These are phyloP conservation scores for Hypoxylon sp. DNA, from an alignment of 2,329 filamentous ascomycete species.

Conservation along the genomic window DNA sequence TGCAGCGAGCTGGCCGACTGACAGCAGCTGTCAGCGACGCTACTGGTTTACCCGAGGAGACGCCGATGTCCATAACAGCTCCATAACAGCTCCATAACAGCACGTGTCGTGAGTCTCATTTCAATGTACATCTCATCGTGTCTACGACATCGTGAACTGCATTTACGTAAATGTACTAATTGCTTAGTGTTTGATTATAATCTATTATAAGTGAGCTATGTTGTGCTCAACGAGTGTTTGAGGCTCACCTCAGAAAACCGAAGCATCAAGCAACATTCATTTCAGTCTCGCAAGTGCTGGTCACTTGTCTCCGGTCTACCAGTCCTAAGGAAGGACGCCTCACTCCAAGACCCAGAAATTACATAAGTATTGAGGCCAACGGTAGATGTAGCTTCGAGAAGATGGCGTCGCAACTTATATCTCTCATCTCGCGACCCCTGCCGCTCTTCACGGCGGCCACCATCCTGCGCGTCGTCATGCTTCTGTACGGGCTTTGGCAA, in stretches of 20 bases:
- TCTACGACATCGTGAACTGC: background rate
- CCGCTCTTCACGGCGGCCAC: conserved; percentile 70
- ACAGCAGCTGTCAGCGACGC: background rate
- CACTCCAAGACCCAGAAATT: background rate
- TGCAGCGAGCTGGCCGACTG: background rate
- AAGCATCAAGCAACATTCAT: conserved; percentile 9
- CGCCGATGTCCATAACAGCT: conserved; percentile 19
- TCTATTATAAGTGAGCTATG: background rate
- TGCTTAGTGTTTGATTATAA: background rate
- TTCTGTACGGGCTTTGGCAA: conserved; percentile 92
- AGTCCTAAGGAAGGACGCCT: background rate
- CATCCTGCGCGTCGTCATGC: conserved; percentile 77
- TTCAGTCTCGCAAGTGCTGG: conserved; percentile 19
- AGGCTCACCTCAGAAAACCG: background rate
- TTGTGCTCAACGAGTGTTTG: background rate
- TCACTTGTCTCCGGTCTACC: background rate
- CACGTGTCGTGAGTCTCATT: conserved; percentile 14
- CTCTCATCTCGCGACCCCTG: conserved; percentile 56
- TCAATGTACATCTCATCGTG: conserved; percentile 3
- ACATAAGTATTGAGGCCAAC: background rate
- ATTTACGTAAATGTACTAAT: background rate
- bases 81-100: conserved; percentile 5
- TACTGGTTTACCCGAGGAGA: conserved; percentile 25
- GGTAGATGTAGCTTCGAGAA: background rate
- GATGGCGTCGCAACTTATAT: conserved; percentile 43